Evolutionary conservation across 345 rosid genomes (phyloP).

Genomic region (Hirschfeldia incana): DNA sequence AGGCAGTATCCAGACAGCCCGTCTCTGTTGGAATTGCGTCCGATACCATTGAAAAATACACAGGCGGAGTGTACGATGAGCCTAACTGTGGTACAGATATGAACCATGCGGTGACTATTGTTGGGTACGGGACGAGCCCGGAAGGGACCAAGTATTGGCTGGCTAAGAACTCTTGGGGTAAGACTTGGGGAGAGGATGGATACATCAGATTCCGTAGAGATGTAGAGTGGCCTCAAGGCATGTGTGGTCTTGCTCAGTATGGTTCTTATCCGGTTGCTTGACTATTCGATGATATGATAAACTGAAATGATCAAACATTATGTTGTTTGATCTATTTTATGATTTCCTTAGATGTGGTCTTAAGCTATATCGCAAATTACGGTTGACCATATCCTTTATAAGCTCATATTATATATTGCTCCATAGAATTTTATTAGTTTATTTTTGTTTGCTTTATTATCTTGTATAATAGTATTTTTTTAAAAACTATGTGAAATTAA

Average conservation of each 20-base stretch:
- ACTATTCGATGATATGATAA: no score
- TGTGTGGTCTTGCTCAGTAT: no score
- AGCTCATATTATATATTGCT: background rate
- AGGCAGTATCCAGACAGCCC: conserved; percentile 57
- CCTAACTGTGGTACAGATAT: conserved; percentile 33
- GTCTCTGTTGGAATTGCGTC: conserved; percentile 40
- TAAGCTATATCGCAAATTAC: background rate
- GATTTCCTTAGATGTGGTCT: background rate
- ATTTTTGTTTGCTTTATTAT: no score
- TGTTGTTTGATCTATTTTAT: background rate
- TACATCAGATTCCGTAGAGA: conserved; percentile 38
- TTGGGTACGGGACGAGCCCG: conserved; percentile 52
- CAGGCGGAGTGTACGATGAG: conserved; percentile 45
- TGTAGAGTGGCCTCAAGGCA: no score
- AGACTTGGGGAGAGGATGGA: conserved; percentile 56
- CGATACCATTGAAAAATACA: conserved; percentile 11
- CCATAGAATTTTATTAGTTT: background rate
- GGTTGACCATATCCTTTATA: background rate
- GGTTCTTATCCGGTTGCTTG: no score
- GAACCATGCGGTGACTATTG: conserved; percentile 48
- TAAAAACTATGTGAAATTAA: no score
- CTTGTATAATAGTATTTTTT: no score
- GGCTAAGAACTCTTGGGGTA: conserved; percentile 70
- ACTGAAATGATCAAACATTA: background rate
- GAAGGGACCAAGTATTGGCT: conserved; percentile 55